These are phyloP conservation scores for Gracilaria gracilis DNA, from an alignment of 23 red algal genomes.

Conservation along the genomic window DNA sequence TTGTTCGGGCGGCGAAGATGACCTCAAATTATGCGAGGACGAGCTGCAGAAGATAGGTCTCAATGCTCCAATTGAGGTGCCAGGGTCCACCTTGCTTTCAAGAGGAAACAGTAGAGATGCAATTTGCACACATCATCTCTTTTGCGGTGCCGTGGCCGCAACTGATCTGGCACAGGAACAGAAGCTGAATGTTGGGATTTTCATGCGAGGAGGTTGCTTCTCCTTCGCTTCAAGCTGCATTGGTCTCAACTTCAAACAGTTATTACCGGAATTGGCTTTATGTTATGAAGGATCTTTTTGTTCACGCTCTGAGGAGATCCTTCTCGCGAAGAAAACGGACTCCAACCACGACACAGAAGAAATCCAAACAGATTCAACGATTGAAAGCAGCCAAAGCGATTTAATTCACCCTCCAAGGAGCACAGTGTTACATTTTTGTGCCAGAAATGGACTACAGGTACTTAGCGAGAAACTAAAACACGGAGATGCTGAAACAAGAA, in stretches of 20 bases:
- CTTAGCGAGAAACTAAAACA: not conserved
- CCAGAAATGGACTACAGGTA: not conserved
- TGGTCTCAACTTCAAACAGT: not conserved
- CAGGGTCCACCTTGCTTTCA: not conserved
- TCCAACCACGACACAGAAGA: too few relatives aligned
- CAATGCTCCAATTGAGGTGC: not conserved
- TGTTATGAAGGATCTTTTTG: not conserved
- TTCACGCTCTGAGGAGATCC: not conserved
- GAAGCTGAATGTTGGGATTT: not conserved
- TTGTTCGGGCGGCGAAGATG: not conserved
- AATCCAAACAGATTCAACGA: too few relatives aligned
- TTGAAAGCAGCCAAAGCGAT: too few relatives aligned
- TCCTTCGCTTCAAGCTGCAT: not conserved
- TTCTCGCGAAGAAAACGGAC: too few relatives aligned
- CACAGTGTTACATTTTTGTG: not conserved
- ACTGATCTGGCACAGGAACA: not conserved
- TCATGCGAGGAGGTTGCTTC: not conserved
- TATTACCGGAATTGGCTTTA: not conserved
- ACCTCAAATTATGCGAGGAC: not conserved
- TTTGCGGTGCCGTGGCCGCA: not conserved
- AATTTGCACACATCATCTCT: not conserved
- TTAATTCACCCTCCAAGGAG: too few relatives aligned
- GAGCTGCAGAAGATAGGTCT: not conserved
- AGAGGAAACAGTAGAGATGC: not conserved
- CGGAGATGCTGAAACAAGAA: conserved; percentile 36